phyloP scores from a whole-genome alignment of 2,329 filamentous ascomycete species.

The Basipetospora chlamydospora region DNA sequence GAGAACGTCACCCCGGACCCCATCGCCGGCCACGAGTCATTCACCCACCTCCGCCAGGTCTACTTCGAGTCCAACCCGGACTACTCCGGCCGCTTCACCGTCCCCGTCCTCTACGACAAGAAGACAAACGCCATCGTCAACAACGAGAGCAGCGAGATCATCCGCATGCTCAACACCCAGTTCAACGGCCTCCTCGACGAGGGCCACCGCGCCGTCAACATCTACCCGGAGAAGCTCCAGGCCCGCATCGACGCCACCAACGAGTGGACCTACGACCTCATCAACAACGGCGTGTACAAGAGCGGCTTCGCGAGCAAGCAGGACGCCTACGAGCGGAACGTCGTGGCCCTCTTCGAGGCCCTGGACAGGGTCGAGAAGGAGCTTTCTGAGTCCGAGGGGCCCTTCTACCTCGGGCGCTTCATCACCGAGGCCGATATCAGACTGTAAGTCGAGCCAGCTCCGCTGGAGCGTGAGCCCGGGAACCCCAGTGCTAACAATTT shows the following conservation, averaged over 20 bases:
- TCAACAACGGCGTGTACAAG: conserved; percentile 62
- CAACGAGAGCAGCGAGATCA: conserved; percentile 87
- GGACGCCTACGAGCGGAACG: conserved; percentile 65
- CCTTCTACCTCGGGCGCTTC: conserved; percentile 60
- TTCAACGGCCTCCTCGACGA: conserved; percentile 60
- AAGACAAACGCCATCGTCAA: conserved; percentile 63
- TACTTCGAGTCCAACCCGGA: conserved; percentile 63
- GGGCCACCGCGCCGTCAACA: conserved; percentile 43
- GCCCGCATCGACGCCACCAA: conserved; percentile 61
- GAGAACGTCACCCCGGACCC: conserved; percentile 54
- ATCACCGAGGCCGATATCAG: conserved; percentile 75
- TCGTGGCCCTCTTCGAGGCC: conserved; percentile 55
- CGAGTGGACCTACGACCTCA: conserved; percentile 62
- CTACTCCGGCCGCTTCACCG: conserved; percentile 71
- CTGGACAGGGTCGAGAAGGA: conserved; percentile 66
- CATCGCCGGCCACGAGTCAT: conserved; percentile 53
- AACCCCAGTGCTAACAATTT: neutral
- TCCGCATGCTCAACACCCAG: conserved; percentile 73
- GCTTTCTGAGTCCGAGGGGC: conserved; percentile 37
- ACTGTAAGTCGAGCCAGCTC: conserved; percentile 29
- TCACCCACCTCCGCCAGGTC: conserved; percentile 57
- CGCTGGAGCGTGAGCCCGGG: too few species aligned
- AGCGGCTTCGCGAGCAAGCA: conserved; percentile 76
- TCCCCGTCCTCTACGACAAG: conserved; percentile 76
- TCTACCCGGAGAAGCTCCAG: conserved; percentile 53